A percentile compares a stretch with the other conserved stretches of the same genome.
These are phyloP conservation scores for Globisporangium alternatum DNA, from an alignment of 352 stramenopile species.

Conservation along the genomic window DNA sequence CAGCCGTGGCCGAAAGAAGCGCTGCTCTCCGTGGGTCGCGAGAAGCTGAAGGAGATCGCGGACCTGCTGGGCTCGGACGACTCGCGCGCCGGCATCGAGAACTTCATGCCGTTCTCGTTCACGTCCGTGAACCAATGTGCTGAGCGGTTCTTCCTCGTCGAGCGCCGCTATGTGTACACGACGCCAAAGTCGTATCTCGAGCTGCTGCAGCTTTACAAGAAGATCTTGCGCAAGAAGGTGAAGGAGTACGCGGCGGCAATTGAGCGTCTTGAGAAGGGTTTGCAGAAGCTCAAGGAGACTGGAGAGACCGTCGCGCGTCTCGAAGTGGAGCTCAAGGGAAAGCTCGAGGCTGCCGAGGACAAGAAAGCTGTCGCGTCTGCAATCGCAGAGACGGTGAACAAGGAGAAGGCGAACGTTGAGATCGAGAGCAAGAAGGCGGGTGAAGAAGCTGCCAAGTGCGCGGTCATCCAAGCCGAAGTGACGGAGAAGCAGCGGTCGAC, in stretches of 20 bases:
- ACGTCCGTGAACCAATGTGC: constrained; percentile 91
- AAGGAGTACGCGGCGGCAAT: constrained; percentile 89
- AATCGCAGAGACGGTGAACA: constrained; percentile 94
- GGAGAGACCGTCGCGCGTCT: constrained; percentile 90
- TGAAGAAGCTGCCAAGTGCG: constrained; percentile 91
- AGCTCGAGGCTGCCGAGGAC: constrained; percentile 94
- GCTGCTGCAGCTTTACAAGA: constrained; percentile 93
- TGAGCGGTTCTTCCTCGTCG: constrained; percentile 87
- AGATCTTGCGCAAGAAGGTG: constrained; percentile 91
- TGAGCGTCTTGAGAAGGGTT: constrained; percentile 89
- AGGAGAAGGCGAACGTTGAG: constrained; percentile 95
- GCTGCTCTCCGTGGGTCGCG: constrained; percentile 88
- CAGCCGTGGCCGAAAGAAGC: constrained; percentile 93
- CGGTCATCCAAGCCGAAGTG: constrained; percentile 93
- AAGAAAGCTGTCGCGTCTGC: constrained; percentile 93
- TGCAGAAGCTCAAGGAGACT: constrained; percentile 93
- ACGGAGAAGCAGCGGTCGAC: constrained; percentile 90
- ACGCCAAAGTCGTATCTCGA: constrained; percentile 96
- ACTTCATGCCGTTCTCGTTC: constrained; percentile 96
- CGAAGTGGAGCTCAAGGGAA: constrained; percentile 94
- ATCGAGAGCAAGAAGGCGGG: constrained; percentile 93
- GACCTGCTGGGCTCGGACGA: constrained; percentile 83
- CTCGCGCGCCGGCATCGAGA: constrained; percentile 87
- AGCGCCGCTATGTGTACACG: constrained; percentile 93
- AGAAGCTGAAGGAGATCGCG: constrained; percentile 84